Conservation (phyloP, 2,329 filamentous ascomycete species). For the Sphaerulina musiva region DNA sequence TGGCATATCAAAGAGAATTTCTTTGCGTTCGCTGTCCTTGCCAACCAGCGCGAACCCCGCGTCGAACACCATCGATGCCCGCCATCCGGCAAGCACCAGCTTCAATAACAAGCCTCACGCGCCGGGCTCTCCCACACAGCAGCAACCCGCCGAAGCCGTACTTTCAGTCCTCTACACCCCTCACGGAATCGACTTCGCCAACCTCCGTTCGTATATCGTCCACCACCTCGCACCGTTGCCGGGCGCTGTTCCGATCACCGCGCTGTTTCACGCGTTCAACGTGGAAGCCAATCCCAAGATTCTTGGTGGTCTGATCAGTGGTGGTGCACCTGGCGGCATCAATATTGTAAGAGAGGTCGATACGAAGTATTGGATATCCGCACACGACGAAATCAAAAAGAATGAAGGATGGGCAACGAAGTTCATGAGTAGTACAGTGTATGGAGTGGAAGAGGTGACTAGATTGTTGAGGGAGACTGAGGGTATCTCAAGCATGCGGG, state of each 20-base stretch:
- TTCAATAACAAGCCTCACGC: conserved; percentile 6
- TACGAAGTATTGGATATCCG: conserved; percentile 54
- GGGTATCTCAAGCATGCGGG: conserved; percentile 8
- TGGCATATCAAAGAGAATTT: conserved; percentile 7
- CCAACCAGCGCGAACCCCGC: not conserved
- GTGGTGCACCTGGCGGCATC: conserved; percentile 52
- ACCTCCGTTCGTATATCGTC: conserved; percentile 51
- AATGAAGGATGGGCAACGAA: conserved; percentile 48
- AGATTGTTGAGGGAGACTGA: conserved; percentile 29
- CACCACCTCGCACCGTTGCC: conserved; percentile 49
- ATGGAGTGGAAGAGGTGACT: conserved; percentile 43
- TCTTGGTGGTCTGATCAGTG: conserved; percentile 53
- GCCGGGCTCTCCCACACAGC: conserved; percentile 1
- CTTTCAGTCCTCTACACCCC: conserved; percentile 60
- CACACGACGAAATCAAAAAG: conserved; percentile 56
- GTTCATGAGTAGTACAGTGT: conserved; percentile 45
- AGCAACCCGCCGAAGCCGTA: conserved; percentile 31
- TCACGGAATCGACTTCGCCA: conserved; percentile 53
- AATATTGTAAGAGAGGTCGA: conserved; percentile 51
- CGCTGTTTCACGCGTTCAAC: conserved; percentile 60
- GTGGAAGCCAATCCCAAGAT: conserved; percentile 55
- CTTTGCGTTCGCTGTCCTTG: not conserved
- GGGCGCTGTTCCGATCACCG: conserved; percentile 55
- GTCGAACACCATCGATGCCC: not conserved
- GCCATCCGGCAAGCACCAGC: conserved; percentile 7